Evolutionary conservation across 495 filamentous ascomycete genomes (phyloP), one percentile per base, ranked within the genome.

Genomic region (Neurospora sp.): DNA sequence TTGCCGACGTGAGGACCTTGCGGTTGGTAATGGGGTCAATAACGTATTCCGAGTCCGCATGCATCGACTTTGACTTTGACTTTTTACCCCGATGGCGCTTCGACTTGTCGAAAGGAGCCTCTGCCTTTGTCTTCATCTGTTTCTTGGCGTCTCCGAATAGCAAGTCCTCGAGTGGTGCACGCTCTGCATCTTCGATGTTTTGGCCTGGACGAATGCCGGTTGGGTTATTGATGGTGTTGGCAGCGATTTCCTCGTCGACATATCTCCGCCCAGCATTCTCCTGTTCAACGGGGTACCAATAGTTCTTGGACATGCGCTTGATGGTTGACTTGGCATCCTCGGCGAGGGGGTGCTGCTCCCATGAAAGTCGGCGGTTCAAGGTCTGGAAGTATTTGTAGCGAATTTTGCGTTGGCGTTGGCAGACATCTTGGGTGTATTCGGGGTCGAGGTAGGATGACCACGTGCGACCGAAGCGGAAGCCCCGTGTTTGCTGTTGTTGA

Each of bases 1-100:
- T 20, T 0, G 40, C 4, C 2, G 75, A 71, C 71, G 79, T 85
- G 70, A 74, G 76, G 5, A 90, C 84, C 77, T 86, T 89, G n/a
- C 87, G 85, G 75, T 88, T 89, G 23, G 88, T 88, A 73, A 91
- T 90, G n/a, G 88, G 88, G 76, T 91, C 88, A 69, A 90, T 88
- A 20, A 83, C 76, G 69, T 85, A 89, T 5, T 85, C 86, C 1
- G 74, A 49, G 6, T 73, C 72, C 20, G 60, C 23, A 7, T 72
- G n/a, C 7, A 8, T 1, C 16, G 39, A 23, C 27, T 60, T 37
- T 4, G 1, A 20, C 5, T 12, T 16, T 35, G 39, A 37, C 5
- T 20, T 41, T 54, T 49, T 69, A 1, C 31, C 38, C 20, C 38
- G 35, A 12, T 10, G 31, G 7, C 44, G 16, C 38, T 73, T 70